These are phyloP conservation scores for Xylariaceae sp. DNA, from an alignment of 2,329 filamentous ascomycete species.

Conservation along the genomic window DNA sequence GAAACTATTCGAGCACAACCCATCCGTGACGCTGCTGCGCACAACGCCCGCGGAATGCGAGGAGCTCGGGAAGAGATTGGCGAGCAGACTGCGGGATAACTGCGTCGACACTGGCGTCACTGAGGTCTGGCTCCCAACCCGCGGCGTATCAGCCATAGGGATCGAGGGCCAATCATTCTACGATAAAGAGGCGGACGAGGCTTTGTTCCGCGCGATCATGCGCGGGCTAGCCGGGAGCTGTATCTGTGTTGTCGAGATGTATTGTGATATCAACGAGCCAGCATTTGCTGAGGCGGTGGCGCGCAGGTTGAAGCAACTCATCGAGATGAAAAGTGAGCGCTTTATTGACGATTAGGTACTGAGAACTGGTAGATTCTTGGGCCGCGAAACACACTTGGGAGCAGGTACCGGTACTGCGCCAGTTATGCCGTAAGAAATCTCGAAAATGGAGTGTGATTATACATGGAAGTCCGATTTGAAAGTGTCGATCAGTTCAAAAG, in stretches of 20 bases:
- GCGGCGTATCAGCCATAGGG: conserved; percentile 59
- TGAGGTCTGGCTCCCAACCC: conserved; percentile 56
- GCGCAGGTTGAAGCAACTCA: conserved; percentile 22
- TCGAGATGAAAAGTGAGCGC: conserved; percentile 3
- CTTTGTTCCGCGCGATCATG: conserved; percentile 50
- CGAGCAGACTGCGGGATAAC: conserved; percentile 44
- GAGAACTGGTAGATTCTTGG: background rate
- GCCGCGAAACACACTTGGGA: too few relatives aligned
- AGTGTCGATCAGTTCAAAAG: too few relatives aligned
- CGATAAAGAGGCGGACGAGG: conserved; percentile 40
- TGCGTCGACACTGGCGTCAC: conserved; percentile 40
- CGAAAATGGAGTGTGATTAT: too few relatives aligned
- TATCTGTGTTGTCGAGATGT: conserved; percentile 48
- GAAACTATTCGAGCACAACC: conserved; percentile 61
- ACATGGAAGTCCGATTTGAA: too few relatives aligned
- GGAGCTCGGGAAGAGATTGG: conserved; percentile 54
- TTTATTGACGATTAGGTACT: background rate
- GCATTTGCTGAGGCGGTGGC: conserved; percentile 25
- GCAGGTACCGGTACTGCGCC: too few relatives aligned
- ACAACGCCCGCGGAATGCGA: conserved; percentile 55
- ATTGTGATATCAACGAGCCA: conserved; percentile 50
- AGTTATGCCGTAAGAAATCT: too few relatives aligned
- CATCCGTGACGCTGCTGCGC: conserved; percentile 62
- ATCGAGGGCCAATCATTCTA: conserved; percentile 51
- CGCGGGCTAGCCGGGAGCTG: conserved; percentile 45